Conservation (phyloP, 352 stramenopile genomes). For the Plasmopara viticola region DNA sequence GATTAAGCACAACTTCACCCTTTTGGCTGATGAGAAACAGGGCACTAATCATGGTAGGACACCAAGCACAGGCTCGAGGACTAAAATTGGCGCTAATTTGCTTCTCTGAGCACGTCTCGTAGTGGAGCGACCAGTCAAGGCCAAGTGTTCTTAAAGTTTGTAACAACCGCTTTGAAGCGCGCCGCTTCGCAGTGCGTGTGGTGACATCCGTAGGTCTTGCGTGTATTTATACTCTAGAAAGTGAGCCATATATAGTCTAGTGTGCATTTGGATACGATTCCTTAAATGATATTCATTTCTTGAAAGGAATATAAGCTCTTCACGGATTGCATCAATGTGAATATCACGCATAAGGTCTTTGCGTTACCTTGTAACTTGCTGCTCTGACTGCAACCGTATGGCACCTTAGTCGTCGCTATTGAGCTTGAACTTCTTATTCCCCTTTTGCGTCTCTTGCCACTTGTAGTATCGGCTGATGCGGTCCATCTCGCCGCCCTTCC, state of each 20-base stretch:
- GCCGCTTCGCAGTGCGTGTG: constrained; percentile 7
- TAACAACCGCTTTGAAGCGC: constrained; percentile 10
- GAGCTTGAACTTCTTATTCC: constrained; percentile 1
- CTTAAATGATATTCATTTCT: too few relatives aligned
- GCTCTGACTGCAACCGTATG: too few relatives aligned
- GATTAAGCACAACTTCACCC: constrained; percentile 75
- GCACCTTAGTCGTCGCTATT: neutral
- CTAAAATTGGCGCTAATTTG: constrained; percentile 7
- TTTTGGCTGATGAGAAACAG: constrained; percentile 81
- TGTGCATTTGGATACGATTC: too few relatives aligned
- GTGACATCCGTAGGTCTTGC: neutral
- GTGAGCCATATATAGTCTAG: too few relatives aligned
- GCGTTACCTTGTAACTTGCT: too few relatives aligned
- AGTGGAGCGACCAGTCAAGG: constrained; percentile 18
- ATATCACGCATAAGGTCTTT: too few relatives aligned
- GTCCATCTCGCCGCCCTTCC: constrained; percentile 54
- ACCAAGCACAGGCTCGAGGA: neutral
- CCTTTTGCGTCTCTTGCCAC: constrained; percentile 55
- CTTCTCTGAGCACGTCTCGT: constrained; percentile 18
- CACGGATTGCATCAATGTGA: too few relatives aligned
- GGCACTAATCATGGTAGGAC: constrained; percentile 57
- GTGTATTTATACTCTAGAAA: neutral
- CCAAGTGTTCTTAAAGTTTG: constrained; percentile 7
- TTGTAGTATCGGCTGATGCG: constrained; percentile 70
- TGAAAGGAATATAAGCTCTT: too few relatives aligned